These are phyloP conservation scores for Backusella tarrabulga DNA, from an alignment of 192 early-diverging fungal genomes.

Conservation along the genomic window DNA sequence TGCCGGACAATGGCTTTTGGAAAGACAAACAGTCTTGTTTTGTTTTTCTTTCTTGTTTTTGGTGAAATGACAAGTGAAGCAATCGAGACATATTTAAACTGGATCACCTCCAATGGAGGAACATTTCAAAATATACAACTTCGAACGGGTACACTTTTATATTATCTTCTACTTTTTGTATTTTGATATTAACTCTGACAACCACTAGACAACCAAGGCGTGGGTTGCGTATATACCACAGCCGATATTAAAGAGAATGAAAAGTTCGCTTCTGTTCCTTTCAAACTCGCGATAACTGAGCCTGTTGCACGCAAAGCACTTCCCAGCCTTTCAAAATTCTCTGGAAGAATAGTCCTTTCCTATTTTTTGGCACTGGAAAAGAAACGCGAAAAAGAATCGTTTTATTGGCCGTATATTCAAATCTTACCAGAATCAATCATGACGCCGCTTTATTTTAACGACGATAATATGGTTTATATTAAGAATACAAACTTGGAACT, in stretches of 20 bases:
- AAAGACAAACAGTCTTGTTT: neutral
- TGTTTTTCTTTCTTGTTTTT: neutral
- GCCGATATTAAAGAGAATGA: constrained; percentile 38
- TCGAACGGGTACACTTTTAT: constrained; percentile 3
- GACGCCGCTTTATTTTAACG: constrained; percentile 54
- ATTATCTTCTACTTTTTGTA: neutral
- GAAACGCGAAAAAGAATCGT: constrained; percentile 34
- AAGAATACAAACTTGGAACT: constrained; percentile 52
- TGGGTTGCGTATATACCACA: constrained; percentile 46
- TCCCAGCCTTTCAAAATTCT: constrained; percentile 17
- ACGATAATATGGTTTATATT: constrained; percentile 45
- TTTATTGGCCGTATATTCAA: constrained; percentile 62
- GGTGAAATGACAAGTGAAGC: neutral
- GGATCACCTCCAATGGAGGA: constrained; percentile 10
- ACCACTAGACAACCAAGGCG: neutral
- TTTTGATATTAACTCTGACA: neutral
- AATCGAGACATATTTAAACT: constrained; percentile 12
- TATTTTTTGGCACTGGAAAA: constrained; percentile 55
- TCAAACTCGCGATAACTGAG: constrained; percentile 46
- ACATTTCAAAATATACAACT: constrained; percentile 6
- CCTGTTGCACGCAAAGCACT: constrained; percentile 38
- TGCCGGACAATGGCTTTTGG: neutral
- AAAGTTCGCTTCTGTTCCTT: constrained; percentile 53
- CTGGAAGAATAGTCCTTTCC: constrained; percentile 43
- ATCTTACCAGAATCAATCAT: constrained; percentile 53